Conservation (phyloP, 2,329 filamentous ascomycete genomes). For the Aspergillus felis region DNA sequence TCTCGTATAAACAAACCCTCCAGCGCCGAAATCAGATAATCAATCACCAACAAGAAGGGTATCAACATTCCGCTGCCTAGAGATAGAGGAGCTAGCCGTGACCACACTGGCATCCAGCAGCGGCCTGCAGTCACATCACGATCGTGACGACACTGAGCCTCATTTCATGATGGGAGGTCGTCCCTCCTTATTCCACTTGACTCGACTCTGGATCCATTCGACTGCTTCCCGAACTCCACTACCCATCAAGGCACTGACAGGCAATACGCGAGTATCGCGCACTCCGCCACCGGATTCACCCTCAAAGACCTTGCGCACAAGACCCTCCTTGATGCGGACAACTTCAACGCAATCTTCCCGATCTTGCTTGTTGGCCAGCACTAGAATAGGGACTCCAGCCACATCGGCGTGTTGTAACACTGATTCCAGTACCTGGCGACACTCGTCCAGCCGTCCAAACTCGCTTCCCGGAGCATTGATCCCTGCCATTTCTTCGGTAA, state of each 20-base stretch:
- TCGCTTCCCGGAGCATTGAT: conserved; percentile 34
- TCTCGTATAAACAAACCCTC: conserved; percentile 6
- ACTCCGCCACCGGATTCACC: conserved; percentile 83
- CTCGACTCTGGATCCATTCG: conserved; percentile 89
- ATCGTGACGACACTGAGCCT: conserved; percentile 17
- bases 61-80: neutral
- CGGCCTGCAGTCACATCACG: neutral
- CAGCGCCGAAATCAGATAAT: conserved; percentile 5
- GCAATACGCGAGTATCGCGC: conserved; percentile 84
- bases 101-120: neutral
- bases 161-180: conserved; percentile 90
- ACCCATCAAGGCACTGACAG: conserved; percentile 77
- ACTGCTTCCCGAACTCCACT: conserved; percentile 89
- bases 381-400: conserved; percentile 83
- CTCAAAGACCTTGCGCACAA: conserved; percentile 94
- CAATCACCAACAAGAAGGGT: neutral
- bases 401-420: conserved; percentile 84
- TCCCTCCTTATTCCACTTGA: conserved; percentile 95
- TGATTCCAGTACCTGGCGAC: conserved; percentile 80
- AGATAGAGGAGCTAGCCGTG: neutral
- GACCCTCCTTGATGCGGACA: conserved; percentile 91
- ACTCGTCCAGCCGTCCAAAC: conserved; percentile 71
- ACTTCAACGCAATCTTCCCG: conserved; percentile 96
- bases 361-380: conserved; percentile 97
- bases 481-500: conserved; percentile 32